These are phyloP conservation scores for Ramalina peruviana DNA, from an alignment of 495 filamentous ascomycete genomes.

Conservation along the genomic window DNA sequence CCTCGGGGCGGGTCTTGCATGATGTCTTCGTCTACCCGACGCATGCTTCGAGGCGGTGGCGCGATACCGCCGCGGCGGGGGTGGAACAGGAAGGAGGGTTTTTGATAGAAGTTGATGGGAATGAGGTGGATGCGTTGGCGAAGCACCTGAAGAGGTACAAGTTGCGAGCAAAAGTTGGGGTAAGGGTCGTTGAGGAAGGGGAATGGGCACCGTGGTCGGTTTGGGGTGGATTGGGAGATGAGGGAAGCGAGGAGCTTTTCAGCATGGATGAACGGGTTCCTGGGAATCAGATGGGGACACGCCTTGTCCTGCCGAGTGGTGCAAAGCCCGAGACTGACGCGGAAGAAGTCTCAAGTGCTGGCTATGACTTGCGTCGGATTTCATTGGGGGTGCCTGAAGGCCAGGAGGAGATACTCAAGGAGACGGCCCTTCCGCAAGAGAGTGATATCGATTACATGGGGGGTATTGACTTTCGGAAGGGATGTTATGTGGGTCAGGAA, in stretches of 20 bases:
- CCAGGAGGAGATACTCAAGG: conserved; percentile 55
- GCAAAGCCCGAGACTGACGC: not conserved
- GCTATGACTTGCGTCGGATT: conserved; percentile 58
- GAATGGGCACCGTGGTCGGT: conserved; percentile 52
- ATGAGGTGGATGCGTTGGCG: conserved; percentile 42
- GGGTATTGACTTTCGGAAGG: conserved; percentile 84
- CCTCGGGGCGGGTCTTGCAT: conserved; percentile 66
- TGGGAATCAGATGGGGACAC: conserved; percentile 40
- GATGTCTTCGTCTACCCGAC: conserved; percentile 78
- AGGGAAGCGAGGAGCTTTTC: conserved; percentile 23
- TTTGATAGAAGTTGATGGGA: conserved; percentile 69
- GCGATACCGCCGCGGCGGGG: conserved; percentile 17
- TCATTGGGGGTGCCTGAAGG: conserved; percentile 75
- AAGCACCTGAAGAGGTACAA: conserved; percentile 72
- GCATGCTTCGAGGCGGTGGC: conserved; percentile 8
- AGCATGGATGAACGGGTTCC: conserved; percentile 49
- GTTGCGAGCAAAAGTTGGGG: conserved; percentile 59
- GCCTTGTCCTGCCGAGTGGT: conserved; percentile 34
- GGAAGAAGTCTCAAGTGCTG: conserved; percentile 20
- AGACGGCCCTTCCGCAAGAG: conserved; percentile 63
- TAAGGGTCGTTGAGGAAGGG: conserved; percentile 46
- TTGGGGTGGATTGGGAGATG: conserved; percentile 37
- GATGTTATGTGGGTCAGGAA: conserved; percentile 95
- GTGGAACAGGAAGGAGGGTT: conserved; percentile 39
- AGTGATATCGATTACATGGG: conserved; percentile 70